Evolutionary conservation across 164 flowering plant species (phyloP).

Genomic region (Umbellularia californica): DNA sequence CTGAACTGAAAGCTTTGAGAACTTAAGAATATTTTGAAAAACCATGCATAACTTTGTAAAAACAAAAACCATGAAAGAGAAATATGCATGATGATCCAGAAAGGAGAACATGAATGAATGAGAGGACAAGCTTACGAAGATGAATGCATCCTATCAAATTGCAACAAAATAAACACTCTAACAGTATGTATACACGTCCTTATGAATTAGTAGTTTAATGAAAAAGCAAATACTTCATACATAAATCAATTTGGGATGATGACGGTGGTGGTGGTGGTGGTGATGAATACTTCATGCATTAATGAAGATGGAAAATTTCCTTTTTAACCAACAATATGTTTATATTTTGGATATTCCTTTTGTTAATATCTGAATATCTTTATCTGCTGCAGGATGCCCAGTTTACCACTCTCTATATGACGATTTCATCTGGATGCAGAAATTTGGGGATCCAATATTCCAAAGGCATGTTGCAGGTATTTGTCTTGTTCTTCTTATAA

Average conservation of each 20-base stretch:
- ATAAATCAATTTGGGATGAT: too few species aligned
- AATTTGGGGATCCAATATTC: conserved; percentile 71
- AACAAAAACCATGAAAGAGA: too few species aligned
- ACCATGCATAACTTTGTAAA: too few species aligned
- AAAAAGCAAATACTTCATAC: not conserved
- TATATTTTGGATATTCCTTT: not conserved
- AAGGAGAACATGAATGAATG: too few species aligned
- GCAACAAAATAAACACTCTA: too few species aligned
- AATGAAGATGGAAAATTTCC: not conserved
- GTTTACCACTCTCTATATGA: conserved; percentile 83
- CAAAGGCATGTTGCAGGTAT: conserved; percentile 72
- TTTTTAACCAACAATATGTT: not conserved
- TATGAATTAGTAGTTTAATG: not conserved
- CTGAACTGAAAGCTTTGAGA: too few species aligned
- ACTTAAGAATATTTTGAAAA: too few species aligned
- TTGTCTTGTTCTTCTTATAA: not conserved
- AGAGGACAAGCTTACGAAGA: too few species aligned
- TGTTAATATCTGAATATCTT: not conserved
- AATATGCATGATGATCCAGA: too few species aligned
- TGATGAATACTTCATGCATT: not conserved
- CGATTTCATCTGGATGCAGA: conserved; percentile 69
- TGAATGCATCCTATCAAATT: too few species aligned
- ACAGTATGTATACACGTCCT: too few species aligned
- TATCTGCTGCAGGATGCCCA: conserved; percentile 44
- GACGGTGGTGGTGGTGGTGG: not conserved